Conservation (phyloP, 768 basidiomycete species). For the Thelephora aurantiotincta region DNA sequence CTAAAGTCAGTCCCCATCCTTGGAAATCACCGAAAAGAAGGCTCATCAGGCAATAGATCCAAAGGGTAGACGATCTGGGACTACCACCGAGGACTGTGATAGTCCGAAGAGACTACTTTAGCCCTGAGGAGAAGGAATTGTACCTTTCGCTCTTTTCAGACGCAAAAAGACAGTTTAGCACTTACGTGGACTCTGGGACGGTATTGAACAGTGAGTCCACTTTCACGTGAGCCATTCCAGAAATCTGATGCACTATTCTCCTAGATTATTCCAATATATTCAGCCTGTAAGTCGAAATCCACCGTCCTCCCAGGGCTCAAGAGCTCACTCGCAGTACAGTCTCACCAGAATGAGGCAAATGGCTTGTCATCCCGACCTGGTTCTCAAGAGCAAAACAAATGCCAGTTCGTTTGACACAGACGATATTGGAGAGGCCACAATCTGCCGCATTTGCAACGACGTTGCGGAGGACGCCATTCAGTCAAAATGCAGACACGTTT, state of each 20-base stretch:
- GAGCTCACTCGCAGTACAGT: slow-evolving; percentile 21
- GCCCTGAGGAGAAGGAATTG: slow-evolving; percentile 92
- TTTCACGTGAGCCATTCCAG: not conserved
- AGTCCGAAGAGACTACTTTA: slow-evolving; percentile 85
- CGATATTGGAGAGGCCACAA: slow-evolving; percentile 57
- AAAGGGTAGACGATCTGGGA: slow-evolving; percentile 93
- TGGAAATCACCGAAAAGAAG: not conserved
- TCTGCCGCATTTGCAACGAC: slow-evolving; percentile 94
- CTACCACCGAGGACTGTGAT: slow-evolving; percentile 86
- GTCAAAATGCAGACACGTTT: slow-evolving; percentile 86
- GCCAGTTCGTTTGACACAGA: slow-evolving; percentile 43
- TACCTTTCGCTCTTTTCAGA: slow-evolving; percentile 86
- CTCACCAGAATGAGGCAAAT: slow-evolving; percentile 94
- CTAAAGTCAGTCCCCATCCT: slow-evolving; percentile 38
- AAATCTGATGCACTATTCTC: not conserved
- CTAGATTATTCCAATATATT: slow-evolving; percentile 85
- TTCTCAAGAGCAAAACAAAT: slow-evolving; percentile 76
- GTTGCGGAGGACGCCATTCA: slow-evolving; percentile 95
- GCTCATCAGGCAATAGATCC: slow-evolving; percentile 36
- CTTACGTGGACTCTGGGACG: slow-evolving; percentile 83
- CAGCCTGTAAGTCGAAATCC: slow-evolving; percentile 38
- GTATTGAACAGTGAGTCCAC: slow-evolving; percentile 70
- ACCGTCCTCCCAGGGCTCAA: not conserved
- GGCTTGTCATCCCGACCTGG: slow-evolving; percentile 92
- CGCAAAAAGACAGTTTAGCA: slow-evolving; percentile 83